phyloP scores from a whole-genome alignment of 306 rosid species.

The Fragaria nilgerrensis region DNA sequence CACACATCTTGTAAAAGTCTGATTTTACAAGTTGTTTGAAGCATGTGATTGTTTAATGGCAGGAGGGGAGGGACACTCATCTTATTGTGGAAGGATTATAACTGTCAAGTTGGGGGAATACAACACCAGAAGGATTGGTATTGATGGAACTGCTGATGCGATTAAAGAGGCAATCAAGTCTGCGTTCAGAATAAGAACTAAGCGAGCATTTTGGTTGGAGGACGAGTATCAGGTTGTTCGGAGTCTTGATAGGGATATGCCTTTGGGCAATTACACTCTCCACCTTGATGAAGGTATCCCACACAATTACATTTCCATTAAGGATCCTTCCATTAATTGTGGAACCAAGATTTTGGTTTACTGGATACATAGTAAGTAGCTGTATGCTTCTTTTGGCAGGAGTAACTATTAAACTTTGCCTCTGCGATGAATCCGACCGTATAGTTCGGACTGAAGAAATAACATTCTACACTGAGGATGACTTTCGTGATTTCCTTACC shows the following conservation, averaged over 20 bases:
- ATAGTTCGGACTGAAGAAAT: conserved; percentile 68
- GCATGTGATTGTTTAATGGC: conserved; percentile 5
- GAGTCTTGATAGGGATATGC: conserved; percentile 85
- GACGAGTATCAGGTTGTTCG: conserved; percentile 76
- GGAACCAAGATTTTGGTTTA: neutral
- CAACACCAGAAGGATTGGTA: conserved; percentile 71
- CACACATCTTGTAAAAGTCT: neutral
- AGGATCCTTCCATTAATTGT: neutral
- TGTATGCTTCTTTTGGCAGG: conserved; percentile 23
- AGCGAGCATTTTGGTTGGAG: conserved; percentile 82
- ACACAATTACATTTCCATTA: neutral
- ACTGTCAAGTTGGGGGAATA: conserved; percentile 79
- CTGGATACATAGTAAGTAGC: neutral
- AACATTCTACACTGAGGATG: conserved; percentile 69
- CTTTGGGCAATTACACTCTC: conserved; percentile 70
- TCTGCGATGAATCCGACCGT: conserved; percentile 64
- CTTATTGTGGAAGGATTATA: conserved; percentile 75
- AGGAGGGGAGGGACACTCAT: conserved; percentile 64
- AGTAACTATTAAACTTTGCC: conserved; percentile 51
- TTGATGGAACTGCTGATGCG: conserved; percentile 77
- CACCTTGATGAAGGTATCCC: conserved; percentile 76
- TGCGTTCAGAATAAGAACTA: conserved; percentile 75
- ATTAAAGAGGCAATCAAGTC: conserved; percentile 76
- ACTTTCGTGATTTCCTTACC: conserved; percentile 62
- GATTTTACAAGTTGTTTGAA: neutral